Evolutionary conservation across 208 protist species (phyloP).

Genomic region (Hexamita inflata): DNA sequence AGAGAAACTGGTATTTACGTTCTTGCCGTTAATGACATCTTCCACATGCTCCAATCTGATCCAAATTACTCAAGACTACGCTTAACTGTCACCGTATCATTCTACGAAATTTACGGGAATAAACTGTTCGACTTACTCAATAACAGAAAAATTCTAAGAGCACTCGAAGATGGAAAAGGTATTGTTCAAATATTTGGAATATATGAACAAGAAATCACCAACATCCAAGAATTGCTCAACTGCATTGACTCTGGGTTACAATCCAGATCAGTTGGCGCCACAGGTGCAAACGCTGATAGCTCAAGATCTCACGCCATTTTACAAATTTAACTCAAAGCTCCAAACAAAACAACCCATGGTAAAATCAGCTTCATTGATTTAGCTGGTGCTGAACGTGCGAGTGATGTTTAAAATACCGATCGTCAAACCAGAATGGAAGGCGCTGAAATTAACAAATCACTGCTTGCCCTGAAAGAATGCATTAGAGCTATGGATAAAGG

Average conservation of each 20-base stretch:
- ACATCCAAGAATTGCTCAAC: background rate
- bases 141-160: background rate
- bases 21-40: constrained; percentile 22
- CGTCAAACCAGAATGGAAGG: constrained; percentile 36
- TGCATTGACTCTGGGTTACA: constrained; percentile 1
- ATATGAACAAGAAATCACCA: background rate
- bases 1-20: background rate
- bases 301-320: constrained; percentile 38
- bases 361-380: constrained; percentile 51
- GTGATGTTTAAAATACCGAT: constrained; percentile 36
- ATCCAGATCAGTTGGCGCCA: constrained; percentile 20
- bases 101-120: constrained; percentile 46
- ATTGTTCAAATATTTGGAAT: constrained; percentile 26
- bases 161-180: background rate
- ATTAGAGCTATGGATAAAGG: constrained; percentile 37
- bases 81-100: constrained; percentile 12
- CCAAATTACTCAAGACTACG: background rate
- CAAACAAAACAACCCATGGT: constrained; percentile 14
- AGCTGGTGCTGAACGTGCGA: constrained; percentile 40
- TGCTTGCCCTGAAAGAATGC: constrained; percentile 37
- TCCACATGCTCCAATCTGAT: background rate
- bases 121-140: constrained; percentile 38
- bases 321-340: constrained; percentile 21
- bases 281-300: constrained; percentile 27
- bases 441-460: constrained; percentile 46